Percentiles rank a stretch among this genome's conserved stretches.
Evolutionary conservation across 768 basidiomycete genomes (phyloP).

Genomic region (Mycena sanguinolenta): DNA sequence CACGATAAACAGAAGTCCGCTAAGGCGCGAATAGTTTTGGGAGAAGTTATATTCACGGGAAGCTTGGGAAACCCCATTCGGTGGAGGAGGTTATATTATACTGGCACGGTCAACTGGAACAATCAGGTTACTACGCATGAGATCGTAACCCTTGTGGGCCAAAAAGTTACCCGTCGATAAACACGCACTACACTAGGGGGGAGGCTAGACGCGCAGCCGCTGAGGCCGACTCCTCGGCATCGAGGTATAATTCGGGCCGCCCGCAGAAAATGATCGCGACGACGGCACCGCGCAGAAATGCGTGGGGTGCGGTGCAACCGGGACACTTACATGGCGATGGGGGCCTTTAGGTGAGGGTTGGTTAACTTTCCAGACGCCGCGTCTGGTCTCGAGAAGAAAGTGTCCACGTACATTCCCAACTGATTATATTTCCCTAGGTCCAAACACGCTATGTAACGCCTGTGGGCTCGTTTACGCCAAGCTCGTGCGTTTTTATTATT

Average conservation of each 20-base stretch:
- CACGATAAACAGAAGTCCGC: too few species aligned
- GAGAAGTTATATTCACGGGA: too few species aligned
- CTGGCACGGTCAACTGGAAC: too few species aligned
- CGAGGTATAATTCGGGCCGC: constrained; percentile 4
- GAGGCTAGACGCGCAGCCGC: constrained; percentile 22
- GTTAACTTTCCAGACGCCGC: constrained; percentile 6
- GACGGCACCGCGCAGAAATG: constrained; percentile 66
- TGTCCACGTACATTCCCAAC: constrained; percentile 7
- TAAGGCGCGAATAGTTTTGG: too few species aligned
- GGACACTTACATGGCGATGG: constrained; percentile 89
- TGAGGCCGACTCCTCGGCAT: constrained; percentile 14
- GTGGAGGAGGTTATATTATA: too few species aligned
- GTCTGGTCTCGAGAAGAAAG: background rate
- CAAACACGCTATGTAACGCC: constrained; percentile 87
- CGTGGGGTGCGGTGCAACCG: constrained; percentile 85
- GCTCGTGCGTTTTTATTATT: constrained; percentile 65
- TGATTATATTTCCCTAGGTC: constrained; percentile 62
- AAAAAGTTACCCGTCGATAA: too few species aligned
- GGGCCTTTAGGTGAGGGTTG: constrained; percentile 82
- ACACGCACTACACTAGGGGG: too few species aligned
- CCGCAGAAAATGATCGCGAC: constrained; percentile 4
- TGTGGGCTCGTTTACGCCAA: constrained; percentile 91
- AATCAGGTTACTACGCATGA: too few species aligned
- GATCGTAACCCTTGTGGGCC: too few species aligned
- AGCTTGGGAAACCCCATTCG: too few species aligned